Evolutionary conservation across 2,329 filamentous ascomycete genomes (phyloP).

Genomic region (Capronia epimyces): DNA sequence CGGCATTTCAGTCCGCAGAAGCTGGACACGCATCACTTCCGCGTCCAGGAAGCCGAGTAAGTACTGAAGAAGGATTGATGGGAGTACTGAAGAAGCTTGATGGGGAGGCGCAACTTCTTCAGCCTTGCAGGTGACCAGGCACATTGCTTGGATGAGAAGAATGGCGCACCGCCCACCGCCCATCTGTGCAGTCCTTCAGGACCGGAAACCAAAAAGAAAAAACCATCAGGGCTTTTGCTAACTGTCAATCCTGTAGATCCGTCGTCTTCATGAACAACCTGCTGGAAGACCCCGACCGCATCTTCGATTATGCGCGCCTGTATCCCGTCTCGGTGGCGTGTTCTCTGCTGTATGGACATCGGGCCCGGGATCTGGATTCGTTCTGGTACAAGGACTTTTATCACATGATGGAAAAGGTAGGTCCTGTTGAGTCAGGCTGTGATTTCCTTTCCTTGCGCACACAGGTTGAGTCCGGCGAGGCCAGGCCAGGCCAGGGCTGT

Average conservation of each 20-base stretch:
- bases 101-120: no score
- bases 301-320: constrained; percentile 13
- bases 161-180: no score
- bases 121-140: no score
- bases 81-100: no score
- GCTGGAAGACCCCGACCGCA: constrained; percentile 7
- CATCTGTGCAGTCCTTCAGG: no score
- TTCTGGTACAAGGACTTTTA: constrained; percentile 22
- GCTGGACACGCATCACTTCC: constrained; percentile 33
- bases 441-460: not conserved
- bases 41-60: constrained; percentile 26
- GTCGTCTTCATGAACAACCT: constrained; percentile 13
- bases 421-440: constrained; percentile 13
- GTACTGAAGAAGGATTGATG: no score
- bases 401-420: not conserved
- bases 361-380: constrained; percentile 15
- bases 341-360: constrained; percentile 8
- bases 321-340: constrained; percentile 14
- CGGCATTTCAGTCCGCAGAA: constrained; percentile 44
- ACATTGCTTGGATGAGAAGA: no score
- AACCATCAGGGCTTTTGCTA: no score
- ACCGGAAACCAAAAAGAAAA: no score
- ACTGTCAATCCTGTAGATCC: constrained; percentile 2
- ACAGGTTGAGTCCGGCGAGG: no score
- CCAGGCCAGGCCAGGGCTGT: no score